Conservation (phyloP, 345 rosid genomes). For the Stellera chamaejasme region DNA sequence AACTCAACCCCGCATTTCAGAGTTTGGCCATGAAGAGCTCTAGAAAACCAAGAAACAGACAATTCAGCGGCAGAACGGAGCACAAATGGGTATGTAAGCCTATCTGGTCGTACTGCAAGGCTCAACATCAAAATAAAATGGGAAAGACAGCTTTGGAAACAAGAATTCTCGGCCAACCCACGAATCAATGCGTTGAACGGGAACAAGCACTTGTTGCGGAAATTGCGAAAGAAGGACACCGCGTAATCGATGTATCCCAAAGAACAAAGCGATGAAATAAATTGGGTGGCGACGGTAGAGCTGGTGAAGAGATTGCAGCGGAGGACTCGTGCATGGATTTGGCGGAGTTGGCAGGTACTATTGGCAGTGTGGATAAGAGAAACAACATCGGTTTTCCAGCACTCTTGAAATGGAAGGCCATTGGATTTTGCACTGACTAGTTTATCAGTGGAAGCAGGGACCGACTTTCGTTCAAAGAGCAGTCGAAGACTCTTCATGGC, state of each 20-base stretch:
- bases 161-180: slow-evolving; percentile 35
- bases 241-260: slow-evolving; percentile 33
- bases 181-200: slow-evolving; percentile 52
- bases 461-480: no score
- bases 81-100: slow-evolving; percentile 48
- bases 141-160: slow-evolving; percentile 22
- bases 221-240: slow-evolving; percentile 31
- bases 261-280: slow-evolving; percentile 42
- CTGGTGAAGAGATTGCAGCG: slow-evolving; percentile 30
- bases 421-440: background rate
- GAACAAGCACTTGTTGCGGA: slow-evolving; percentile 29
- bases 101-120: slow-evolving; percentile 34
- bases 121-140: slow-evolving; percentile 45
- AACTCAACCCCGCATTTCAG: slow-evolving; percentile 32
- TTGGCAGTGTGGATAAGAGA: slow-evolving; percentile 38
- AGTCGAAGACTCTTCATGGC: no score
- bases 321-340: slow-evolving; percentile 49
- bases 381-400: slow-evolving; percentile 27
- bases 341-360: slow-evolving; percentile 32
- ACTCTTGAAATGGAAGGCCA: slow-evolving; percentile 5
- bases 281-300: slow-evolving; percentile 32
- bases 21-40: slow-evolving; percentile 33
- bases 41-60: slow-evolving; percentile 26
- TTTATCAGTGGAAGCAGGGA: background rate
- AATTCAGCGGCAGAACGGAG: slow-evolving; percentile 31